phyloP scores from a whole-genome alignment of 2,329 filamentous ascomycete genomes.

The Mollisiaceae sp. region DNA sequence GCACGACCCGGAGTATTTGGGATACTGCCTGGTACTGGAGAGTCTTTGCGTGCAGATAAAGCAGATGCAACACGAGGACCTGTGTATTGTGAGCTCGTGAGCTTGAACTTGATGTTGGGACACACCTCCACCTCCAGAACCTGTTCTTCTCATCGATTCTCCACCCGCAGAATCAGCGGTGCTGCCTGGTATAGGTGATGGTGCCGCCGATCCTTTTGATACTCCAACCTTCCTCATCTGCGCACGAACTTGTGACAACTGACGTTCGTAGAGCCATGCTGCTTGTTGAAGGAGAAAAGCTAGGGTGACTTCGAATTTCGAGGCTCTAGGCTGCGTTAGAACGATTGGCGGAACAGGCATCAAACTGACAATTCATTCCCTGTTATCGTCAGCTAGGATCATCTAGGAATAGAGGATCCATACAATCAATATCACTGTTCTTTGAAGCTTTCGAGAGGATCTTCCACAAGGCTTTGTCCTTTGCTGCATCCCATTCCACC shows the following conservation, averaged over 20 bases:
- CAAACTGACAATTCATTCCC: slow-evolving; percentile 75
- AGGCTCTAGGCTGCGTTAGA: slow-evolving; percentile 56
- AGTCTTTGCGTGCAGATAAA: slow-evolving; percentile 40
- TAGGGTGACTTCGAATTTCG: slow-evolving; percentile 81
- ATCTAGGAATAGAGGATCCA: slow-evolving; percentile 36
- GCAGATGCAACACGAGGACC: slow-evolving; percentile 39
- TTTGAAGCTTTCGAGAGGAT: slow-evolving; percentile 82
- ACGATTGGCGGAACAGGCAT: background rate
- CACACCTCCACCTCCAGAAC: slow-evolving; percentile 51
- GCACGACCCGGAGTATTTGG: slow-evolving; percentile 32
- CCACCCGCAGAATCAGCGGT: slow-evolving; percentile 48
- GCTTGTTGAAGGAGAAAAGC: slow-evolving; percentile 92
- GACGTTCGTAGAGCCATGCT: slow-evolving; percentile 89
- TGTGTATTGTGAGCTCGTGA: slow-evolving; percentile 28
- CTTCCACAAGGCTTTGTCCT: slow-evolving; percentile 90
- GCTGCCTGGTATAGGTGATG: slow-evolving; percentile 60
- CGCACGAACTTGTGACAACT: slow-evolving; percentile 86
- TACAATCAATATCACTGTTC: slow-evolving; percentile 85
- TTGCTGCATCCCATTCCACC: slow-evolving; percentile 86
- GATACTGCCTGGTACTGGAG: slow-evolving; percentile 33
- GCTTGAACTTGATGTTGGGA: background rate
- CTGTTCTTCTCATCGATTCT: slow-evolving; percentile 57
- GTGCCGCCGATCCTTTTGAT: slow-evolving; percentile 58
- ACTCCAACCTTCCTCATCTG: slow-evolving; percentile 81
- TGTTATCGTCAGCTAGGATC: slow-evolving; percentile 45